Conservation (phyloP, 352 stramenopile genomes). For the Pythium phragmitis region DNA sequence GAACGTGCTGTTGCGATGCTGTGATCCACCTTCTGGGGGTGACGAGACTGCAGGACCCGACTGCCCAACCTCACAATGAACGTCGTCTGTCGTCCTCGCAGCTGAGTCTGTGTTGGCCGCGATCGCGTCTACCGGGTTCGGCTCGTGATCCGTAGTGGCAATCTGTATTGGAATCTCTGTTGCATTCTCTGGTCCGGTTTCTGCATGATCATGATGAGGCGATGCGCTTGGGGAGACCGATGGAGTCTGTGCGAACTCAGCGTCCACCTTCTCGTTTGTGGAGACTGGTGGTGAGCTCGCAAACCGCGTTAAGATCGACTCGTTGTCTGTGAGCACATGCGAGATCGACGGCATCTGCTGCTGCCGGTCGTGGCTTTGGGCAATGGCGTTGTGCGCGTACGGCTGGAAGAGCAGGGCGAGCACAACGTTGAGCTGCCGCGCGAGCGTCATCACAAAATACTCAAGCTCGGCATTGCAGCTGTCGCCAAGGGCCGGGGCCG, state of each 20-base stretch:
- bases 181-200: neutral
- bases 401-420: conserved; percentile 62
- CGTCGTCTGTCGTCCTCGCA: too few species aligned
- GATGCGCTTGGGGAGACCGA: neutral
- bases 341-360: conserved; percentile 42
- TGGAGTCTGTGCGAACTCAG: neutral
- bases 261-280: neutral
- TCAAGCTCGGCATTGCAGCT: conserved; percentile 37
- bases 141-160: neutral
- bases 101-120: neutral
- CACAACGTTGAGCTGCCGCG: conserved; percentile 57
- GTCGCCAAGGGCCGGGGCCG: neutral
- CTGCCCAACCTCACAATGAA: neutral
- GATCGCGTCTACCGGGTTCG: neutral
- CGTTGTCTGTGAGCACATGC: conserved; percentile 61
- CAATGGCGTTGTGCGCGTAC: conserved; percentile 29
- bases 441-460: conserved; percentile 57
- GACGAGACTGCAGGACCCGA: neutral
- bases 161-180: neutral
- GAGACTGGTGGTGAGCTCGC: neutral
- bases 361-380: conserved; percentile 36
- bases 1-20: conserved; percentile 31
- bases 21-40: neutral
- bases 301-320: conserved; percentile 53
- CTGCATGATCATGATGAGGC: too few species aligned